phyloP scores from a whole-genome alignment of 164 flowering plant genomes.

The Vitis amurensis region DNA sequence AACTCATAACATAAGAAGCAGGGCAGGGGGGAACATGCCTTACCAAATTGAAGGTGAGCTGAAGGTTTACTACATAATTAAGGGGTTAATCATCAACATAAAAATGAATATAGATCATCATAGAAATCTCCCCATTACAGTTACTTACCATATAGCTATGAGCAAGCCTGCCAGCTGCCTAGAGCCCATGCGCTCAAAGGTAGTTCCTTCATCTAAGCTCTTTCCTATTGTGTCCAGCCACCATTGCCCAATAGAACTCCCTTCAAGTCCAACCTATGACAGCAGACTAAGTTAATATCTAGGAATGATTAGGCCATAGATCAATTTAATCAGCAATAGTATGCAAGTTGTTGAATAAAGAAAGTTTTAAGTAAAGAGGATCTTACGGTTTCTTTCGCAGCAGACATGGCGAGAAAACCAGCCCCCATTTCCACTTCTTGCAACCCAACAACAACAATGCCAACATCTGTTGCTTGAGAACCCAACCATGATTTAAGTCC shows the following conservation, averaged over 20 bases:
- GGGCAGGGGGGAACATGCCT: no score
- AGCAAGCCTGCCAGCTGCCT: slow-evolving; percentile 97
- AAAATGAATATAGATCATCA: background rate
- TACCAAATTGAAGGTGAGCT: no score
- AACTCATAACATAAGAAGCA: slow-evolving; percentile 6
- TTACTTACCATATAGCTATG: slow-evolving; percentile 77
- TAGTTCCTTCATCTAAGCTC: slow-evolving; percentile 71
- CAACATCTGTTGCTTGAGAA: slow-evolving; percentile 74
- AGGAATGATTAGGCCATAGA: background rate
- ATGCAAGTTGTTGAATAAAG: background rate
- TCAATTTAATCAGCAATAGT: background rate
- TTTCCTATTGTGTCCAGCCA: slow-evolving; percentile 94
- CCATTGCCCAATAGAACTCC: slow-evolving; percentile 84
- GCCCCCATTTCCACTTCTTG: slow-evolving; percentile 99
- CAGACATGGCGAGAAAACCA: slow-evolving; percentile 97
- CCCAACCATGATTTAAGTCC: slow-evolving; percentile 89
- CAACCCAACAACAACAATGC: slow-evolving; percentile 84
- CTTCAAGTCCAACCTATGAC: slow-evolving; percentile 94
- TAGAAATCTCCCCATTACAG: background rate
- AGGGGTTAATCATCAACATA: background rate
- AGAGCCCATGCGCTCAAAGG: slow-evolving; percentile 89
- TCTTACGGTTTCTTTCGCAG: slow-evolving; percentile 95
- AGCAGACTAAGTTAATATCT: slow-evolving; percentile 6
- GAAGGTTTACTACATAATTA: no score
- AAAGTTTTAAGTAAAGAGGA: background rate